Percentiles rank a stretch among this genome's conserved stretches.
Conservation (phyloP, 2,329 filamentous ascomycete species). For the Bipolaris oryzae region DNA sequence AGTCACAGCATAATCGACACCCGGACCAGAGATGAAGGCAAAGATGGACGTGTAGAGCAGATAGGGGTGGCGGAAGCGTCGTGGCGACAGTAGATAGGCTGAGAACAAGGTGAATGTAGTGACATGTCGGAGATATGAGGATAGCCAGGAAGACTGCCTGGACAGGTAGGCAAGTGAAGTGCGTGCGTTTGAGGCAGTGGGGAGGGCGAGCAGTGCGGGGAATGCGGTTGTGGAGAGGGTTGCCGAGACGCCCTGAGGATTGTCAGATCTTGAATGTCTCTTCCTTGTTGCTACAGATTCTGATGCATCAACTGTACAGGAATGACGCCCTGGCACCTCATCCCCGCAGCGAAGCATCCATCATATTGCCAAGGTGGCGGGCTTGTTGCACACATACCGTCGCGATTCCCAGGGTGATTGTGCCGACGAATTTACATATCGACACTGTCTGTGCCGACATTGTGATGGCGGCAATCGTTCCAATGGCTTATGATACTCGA, state of each 20-base stretch:
- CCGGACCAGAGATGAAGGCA: constrained; percentile 56
- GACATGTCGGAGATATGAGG: constrained; percentile 69
- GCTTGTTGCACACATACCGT: constrained; percentile 66
- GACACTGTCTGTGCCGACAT: constrained; percentile 74
- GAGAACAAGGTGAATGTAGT: constrained; percentile 75
- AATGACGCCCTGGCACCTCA: constrained; percentile 10
- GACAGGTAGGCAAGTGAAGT: constrained; percentile 63
- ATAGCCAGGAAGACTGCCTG: constrained; percentile 57
- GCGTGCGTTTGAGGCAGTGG: constrained; percentile 76
- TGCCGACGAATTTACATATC: constrained; percentile 89
- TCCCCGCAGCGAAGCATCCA: not conserved
- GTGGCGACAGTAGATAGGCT: constrained; percentile 78
- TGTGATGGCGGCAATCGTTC: constrained; percentile 7
- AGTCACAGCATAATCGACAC: constrained; percentile 46
- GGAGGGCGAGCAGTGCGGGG: constrained; percentile 79
- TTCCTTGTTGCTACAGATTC: not conserved
- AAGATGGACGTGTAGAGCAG: constrained; percentile 82
- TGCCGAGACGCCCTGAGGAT: constrained; percentile 77
- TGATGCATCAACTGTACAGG: not conserved
- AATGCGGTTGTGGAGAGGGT: constrained; percentile 78
- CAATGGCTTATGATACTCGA: not conserved
- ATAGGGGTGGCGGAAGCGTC: constrained; percentile 81
- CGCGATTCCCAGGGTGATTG: constrained; percentile 83
- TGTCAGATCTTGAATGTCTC: not conserved
- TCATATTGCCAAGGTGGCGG: constrained; percentile 20